Evolutionary conservation across 2,329 filamentous ascomycete genomes (phyloP).

Genomic region (Fusarium begoniae): DNA sequence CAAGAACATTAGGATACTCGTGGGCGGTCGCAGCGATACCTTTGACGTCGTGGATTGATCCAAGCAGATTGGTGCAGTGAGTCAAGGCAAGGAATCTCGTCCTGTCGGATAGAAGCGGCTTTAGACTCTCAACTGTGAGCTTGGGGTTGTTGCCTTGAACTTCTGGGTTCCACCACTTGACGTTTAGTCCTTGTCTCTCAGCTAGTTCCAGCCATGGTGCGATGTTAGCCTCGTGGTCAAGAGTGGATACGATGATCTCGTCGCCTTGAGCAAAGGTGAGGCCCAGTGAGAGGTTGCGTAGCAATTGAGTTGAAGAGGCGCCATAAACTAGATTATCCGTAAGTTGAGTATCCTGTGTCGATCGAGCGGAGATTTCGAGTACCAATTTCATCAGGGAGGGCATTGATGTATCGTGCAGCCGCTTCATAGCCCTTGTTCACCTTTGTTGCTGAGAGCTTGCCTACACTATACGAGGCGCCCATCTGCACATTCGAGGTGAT

Average conservation of each 20-base stretch:
- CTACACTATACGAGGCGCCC: conserved; percentile 73
- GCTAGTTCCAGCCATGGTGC: conserved; percentile 78
- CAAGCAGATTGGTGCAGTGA: conserved; percentile 78
- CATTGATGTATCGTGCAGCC: conserved; percentile 77
- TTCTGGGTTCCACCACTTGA: conserved; percentile 11
- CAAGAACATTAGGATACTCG: conserved; percentile 57
- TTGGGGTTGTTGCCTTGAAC: conserved; percentile 55
- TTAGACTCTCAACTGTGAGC: conserved; percentile 66
- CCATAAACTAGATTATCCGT: conserved; percentile 58
- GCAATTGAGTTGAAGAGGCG: conserved; percentile 78
- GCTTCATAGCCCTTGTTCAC: conserved; percentile 64
- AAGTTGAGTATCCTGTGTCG: accelerated
- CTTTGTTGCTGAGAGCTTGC: conserved; percentile 62
- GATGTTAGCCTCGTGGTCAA: conserved; percentile 84
- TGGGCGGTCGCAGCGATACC: conserved; percentile 65
- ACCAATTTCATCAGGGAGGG: conserved; percentile 72
- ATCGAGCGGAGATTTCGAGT: accelerated
- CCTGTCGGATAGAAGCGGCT: conserved; percentile 66
- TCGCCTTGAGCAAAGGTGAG: conserved; percentile 64
- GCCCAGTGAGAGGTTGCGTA: conserved; percentile 73
- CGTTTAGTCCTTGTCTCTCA: conserved; percentile 60
- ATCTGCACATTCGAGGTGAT: conserved; percentile 77
- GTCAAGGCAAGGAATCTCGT: conserved; percentile 78
- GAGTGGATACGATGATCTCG: conserved; percentile 74
- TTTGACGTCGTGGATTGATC: conserved; percentile 72